Evolutionary conservation across 129 eudicot genomes (phyloP).

Genomic region (sunflower (Helianthus annuus)): HanXRQr2.0-SUNRISE NC_035448.2:52334185-52334684

Average conservation of each 20-base stretch:
- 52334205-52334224: slow-evolving; percentile 2
- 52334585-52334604: neutral
- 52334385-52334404: neutral
- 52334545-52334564: slow-evolving; percentile 7
- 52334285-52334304: neutral
- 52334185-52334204: neutral
- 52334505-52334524: neutral
- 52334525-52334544: neutral
- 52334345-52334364: slow-evolving; percentile 8
- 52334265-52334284: neutral
- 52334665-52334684: neutral
- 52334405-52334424: slow-evolving; percentile 9
- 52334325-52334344: neutral
- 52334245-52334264: neutral
- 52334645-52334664: neutral
- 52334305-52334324: neutral
- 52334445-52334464: neutral
- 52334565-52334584: neutral
- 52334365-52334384: neutral
- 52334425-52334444: neutral
- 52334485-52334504: neutral
- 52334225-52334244: slow-evolving; percentile 1
- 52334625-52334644: neutral
- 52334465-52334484: neutral
- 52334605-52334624: neutral